These are phyloP conservation scores for Ocimum tenuiflorum DNA, from an alignment of 257 asterid genomes.

Conservation along the genomic window DNA sequence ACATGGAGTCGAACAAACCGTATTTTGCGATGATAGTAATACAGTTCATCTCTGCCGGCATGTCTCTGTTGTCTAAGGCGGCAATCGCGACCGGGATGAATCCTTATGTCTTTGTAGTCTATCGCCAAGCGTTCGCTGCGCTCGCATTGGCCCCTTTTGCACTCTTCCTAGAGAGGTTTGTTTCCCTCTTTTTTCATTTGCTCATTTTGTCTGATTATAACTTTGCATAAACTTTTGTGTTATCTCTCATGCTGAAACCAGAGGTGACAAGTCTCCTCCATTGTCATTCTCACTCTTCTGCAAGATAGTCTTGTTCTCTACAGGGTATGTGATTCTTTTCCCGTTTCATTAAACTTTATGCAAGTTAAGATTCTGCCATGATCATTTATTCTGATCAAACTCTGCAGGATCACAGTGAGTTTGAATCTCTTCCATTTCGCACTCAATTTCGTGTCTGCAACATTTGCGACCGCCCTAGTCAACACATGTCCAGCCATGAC, in stretches of 20 bases:
- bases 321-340: background rate
- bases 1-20: background rate
- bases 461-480: slow-evolving; percentile 32
- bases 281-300: slow-evolving; percentile 8
- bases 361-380: background rate
- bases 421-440: slow-evolving; percentile 31
- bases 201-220: background rate
- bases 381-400: background rate
- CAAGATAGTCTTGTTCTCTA: background rate
- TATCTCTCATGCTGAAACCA: background rate
- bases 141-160: slow-evolving; percentile 33
- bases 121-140: slow-evolving; percentile 35
- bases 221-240: background rate
- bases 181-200: background rate
- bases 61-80: slow-evolving; percentile 35
- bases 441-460: slow-evolving; percentile 33
- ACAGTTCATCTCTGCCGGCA: slow-evolving; percentile 27
- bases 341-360: background rate
- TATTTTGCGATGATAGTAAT: slow-evolving; percentile 9
- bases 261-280: slow-evolving; percentile 14
- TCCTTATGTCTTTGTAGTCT: slow-evolving; percentile 33
- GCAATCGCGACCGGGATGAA: slow-evolving; percentile 35
- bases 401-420: slow-evolving; percentile 31
- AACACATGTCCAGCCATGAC: slow-evolving; percentile 20
- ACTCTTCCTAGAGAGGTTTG: slow-evolving; percentile 29